phyloP scores from a whole-genome alignment of 306 rosid species.

The Citrullus amarus region DNA sequence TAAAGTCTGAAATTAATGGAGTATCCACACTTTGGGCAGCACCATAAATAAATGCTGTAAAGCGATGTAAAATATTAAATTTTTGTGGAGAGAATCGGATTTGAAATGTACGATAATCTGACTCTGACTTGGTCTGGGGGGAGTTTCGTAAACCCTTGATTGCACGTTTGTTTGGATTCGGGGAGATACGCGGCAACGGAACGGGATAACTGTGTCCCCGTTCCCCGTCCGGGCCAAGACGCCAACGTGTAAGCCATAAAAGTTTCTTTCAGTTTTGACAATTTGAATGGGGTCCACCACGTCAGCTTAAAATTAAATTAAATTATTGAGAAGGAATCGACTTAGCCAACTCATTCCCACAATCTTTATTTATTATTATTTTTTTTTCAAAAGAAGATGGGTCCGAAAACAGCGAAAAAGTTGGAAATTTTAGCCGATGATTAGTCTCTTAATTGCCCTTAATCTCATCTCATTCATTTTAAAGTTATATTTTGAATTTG shows the following conservation, averaged over 20 bases:
- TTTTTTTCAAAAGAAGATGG: neutral
- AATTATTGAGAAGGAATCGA: neutral
- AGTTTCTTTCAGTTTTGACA: neutral
- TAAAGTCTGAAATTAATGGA: no score
- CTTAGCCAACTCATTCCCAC: constrained; percentile 4
- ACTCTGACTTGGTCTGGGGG: neutral
- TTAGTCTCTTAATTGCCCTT: neutral
- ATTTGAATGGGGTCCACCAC: neutral
- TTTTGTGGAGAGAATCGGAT: neutral
- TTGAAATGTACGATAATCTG: neutral
- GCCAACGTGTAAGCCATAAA: neutral
- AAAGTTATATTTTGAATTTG: no score
- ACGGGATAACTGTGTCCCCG: neutral
- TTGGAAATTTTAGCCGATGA: neutral
- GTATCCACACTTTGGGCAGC: neutral
- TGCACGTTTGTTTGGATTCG: constrained; percentile 4
- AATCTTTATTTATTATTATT: neutral
- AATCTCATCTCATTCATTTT: neutral
- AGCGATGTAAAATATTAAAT: neutral
- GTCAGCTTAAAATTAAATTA: neutral
- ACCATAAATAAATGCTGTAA: neutral
- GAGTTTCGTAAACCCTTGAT: neutral
- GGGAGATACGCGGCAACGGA: neutral
- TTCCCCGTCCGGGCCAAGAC: neutral
- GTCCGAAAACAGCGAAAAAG: neutral